Evolutionary conservation across 495 filamentous ascomycete genomes (phyloP).

Genomic region (Penicillium tannophilum): DNA sequence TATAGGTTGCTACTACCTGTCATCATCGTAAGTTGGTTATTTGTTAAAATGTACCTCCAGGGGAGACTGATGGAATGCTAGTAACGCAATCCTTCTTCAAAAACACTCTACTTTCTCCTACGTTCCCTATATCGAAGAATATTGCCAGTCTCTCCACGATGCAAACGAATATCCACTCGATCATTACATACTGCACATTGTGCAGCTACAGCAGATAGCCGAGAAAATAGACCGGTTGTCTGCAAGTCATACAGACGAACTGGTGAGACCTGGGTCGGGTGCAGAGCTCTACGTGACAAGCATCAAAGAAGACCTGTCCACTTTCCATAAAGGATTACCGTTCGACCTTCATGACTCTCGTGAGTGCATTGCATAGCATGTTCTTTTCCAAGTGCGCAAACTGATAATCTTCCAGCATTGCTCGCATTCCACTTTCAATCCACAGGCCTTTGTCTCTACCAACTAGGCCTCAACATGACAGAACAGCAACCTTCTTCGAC

Average conservation of each 20-base stretch:
- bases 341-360: constrained; percentile 19
- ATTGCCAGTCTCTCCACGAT: not conserved
- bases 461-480: constrained; percentile 19
- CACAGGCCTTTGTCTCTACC: constrained; percentile 26
- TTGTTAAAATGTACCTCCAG: too few species aligned
- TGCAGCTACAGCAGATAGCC: constrained; percentile 28
- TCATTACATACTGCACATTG: constrained; percentile 21
- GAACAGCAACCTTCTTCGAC: not conserved
- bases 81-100: too few species aligned
- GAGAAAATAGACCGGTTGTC: constrained; percentile 30
- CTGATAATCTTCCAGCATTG: constrained; percentile 11
- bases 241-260: constrained; percentile 13
- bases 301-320: constrained; percentile 25
- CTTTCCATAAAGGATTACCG: constrained; percentile 18
- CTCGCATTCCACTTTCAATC: constrained; percentile 28
- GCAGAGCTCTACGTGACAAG: constrained; percentile 24
- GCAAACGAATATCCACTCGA: constrained; percentile 20
- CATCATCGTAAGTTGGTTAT: too few species aligned
- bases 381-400: not conserved
- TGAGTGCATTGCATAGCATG: constrained; percentile 9
- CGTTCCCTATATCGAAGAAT: not conserved
- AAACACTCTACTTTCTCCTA: too few species aligned
- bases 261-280: constrained; percentile 20
- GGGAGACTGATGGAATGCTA: too few species aligned
- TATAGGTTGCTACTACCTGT: too few species aligned